Conservation (phyloP, 768 basidiomycete species). For the Obba rivulosa region DNA sequence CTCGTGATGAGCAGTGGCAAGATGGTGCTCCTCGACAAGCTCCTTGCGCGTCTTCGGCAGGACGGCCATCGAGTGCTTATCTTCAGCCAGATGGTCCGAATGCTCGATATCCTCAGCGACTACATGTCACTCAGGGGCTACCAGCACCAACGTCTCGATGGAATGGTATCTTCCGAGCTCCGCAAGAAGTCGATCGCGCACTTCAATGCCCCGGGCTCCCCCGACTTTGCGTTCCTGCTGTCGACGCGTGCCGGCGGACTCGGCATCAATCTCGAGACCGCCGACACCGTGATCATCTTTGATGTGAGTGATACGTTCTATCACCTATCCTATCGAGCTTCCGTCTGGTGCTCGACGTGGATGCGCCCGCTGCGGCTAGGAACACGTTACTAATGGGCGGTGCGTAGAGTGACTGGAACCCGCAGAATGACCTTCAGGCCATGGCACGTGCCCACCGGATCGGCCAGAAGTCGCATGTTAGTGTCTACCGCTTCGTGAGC, state of each 20-base stretch:
- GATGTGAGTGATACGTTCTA: slow-evolving; percentile 56
- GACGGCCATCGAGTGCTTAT: slow-evolving; percentile 97
- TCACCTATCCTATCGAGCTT: not conserved
- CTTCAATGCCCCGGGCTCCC: slow-evolving; percentile 89
- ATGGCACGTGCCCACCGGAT: slow-evolving; percentile 99
- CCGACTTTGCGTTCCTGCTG: slow-evolving; percentile 94
- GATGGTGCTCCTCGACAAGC: slow-evolving; percentile 96
- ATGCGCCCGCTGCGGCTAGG: slow-evolving; percentile 7
- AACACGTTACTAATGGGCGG: slow-evolving; percentile 19
- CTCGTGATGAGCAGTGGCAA: slow-evolving; percentile 98
- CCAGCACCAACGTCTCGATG: slow-evolving; percentile 90
- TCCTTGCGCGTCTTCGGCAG: slow-evolving; percentile 80
- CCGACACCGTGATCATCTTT: slow-evolving; percentile 98
- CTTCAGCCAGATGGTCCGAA: slow-evolving; percentile 99
- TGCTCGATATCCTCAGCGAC: slow-evolving; percentile 97
- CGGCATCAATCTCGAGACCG: slow-evolving; percentile 98
- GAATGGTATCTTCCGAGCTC: slow-evolving; percentile 88
- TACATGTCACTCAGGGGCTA: slow-evolving; percentile 91
- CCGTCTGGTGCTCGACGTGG: slow-evolving; percentile 4
- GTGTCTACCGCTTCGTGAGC: slow-evolving; percentile 96
- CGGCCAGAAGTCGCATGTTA: slow-evolving; percentile 98
- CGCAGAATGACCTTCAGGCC: slow-evolving; percentile 96
- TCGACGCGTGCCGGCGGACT: slow-evolving; percentile 96
- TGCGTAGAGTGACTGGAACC: slow-evolving; percentile 91
- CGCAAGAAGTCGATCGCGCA: slow-evolving; percentile 96